Base-by-base conservation (phyloP, 768 basidiomycete species). In the Pleurotus pulmonarius region DNA sequence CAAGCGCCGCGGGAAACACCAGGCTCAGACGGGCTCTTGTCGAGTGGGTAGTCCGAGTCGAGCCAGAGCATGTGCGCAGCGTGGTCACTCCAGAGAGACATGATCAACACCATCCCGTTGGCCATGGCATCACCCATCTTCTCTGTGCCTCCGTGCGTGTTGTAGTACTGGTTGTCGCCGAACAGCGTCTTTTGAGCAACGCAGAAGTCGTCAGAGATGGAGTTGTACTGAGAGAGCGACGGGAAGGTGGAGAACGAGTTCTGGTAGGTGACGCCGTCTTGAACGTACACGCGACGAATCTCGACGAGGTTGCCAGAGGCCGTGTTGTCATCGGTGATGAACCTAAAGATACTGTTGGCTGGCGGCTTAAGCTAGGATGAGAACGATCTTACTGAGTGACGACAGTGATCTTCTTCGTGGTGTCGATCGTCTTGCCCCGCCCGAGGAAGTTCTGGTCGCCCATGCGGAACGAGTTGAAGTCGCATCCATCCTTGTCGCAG, bases 401-500 rank as follows among this genome's bases (percentile, higher is more conserved):
- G 58, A 75, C 69, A 55, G 75, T 76, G 70, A 76, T 68, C 51
- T 61, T 63, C 38, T 60, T 49, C 60, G 54, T 64, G 54, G 75
- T 73, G 68, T 77, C 69, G 67, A 77, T 69, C 56, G 69, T 75
- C 60, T 60, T 55, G 56, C 73, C 72, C 8, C 65, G 73, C 63
- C 46, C 72, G 66, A 70, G 70, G 72, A 76, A 78, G 52, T 61
- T 57, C 56, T 61, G 48, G 61, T 62, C 70, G 4, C 46, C 46
- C 46, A 47, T 47, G 22, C 46, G 46, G 46, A 6, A 47, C 29
- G 29, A 34, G 72, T 77, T 78, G 74, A 76, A 78, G 59, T 77
- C 77, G 65, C 77, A 78, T 46, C 76, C 77, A 59, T 73, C 73
- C 56, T 66, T 64, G 65, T 77, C 76, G 64, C 77, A 78, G 43